phyloP scores from a whole-genome alignment of 306 rosid genomes.

The Sicyos edulis region DNA sequence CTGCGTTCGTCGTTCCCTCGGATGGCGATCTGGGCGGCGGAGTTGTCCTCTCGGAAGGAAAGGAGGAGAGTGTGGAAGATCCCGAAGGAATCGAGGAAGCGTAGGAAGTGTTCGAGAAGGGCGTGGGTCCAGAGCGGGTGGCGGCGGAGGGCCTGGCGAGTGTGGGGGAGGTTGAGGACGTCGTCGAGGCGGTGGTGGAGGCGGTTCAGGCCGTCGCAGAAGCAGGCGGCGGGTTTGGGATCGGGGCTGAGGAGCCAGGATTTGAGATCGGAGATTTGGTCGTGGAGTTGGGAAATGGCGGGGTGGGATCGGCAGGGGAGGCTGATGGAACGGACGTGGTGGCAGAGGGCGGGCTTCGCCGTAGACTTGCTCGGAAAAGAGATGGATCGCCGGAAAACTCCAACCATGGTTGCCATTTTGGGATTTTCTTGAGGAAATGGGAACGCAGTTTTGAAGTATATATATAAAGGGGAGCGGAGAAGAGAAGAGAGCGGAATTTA shows the following conservation, averaged over 20 bases:
- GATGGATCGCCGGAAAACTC: slow-evolving; percentile 72
- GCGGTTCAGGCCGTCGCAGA: slow-evolving; percentile 45
- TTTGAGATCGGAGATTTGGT: slow-evolving; percentile 40
- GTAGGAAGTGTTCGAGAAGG: slow-evolving; percentile 62
- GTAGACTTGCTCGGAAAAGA: slow-evolving; percentile 64
- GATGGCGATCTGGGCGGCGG: slow-evolving; percentile 57
- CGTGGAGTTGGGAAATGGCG: slow-evolving; percentile 57
- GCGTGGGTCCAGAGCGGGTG: slow-evolving; percentile 44
- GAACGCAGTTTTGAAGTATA: not conserved
- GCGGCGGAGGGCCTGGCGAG: slow-evolving; percentile 55
- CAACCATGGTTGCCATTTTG: slow-evolving; percentile 42
- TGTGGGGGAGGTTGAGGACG: slow-evolving; percentile 69
- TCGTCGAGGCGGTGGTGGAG: slow-evolving; percentile 61
- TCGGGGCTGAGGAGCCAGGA: slow-evolving; percentile 32
- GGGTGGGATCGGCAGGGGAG: slow-evolving; percentile 92
- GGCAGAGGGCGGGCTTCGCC: slow-evolving; percentile 42
- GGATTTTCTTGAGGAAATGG: not conserved
- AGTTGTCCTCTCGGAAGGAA: slow-evolving; percentile 45
- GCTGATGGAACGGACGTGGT: slow-evolving; percentile 76
- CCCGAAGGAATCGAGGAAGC: slow-evolving; percentile 63
- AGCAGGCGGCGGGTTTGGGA: slow-evolving; percentile 32
- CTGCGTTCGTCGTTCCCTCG: slow-evolving; percentile 52
- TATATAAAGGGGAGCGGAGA: slow-evolving; percentile 5
- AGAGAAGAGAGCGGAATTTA: too few relatives aligned
- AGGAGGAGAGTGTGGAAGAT: slow-evolving; percentile 58